These are phyloP conservation scores for Cynara cardunculus DNA, from an alignment of 129 eudicot genomes.

Conservation along the genomic window DNA sequence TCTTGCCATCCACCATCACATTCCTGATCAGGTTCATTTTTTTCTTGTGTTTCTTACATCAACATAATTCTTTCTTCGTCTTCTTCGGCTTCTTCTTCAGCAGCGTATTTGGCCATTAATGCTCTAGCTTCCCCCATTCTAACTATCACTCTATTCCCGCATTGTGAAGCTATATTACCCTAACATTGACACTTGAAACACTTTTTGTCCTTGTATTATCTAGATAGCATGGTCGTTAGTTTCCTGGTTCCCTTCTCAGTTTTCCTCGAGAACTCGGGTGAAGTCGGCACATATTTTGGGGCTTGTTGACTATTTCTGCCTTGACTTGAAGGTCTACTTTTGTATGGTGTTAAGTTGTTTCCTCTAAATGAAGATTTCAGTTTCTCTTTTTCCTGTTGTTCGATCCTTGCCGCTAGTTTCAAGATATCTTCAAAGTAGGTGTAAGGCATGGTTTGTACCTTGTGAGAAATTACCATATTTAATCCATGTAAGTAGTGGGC, in stretches of 20 bases:
- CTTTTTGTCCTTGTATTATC: background rate
- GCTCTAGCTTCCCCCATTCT: background rate
- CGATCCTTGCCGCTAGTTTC: background rate
- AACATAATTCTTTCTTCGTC: background rate
- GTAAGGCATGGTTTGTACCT: background rate
- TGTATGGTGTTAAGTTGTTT: background rate
- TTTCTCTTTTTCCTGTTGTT: background rate
- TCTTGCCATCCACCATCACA: background rate
- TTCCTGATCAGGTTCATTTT: background rate
- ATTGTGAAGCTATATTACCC: background rate
- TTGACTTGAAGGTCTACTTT: background rate
- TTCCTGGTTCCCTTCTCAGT: background rate
- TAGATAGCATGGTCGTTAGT: background rate
- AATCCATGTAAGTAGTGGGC: background rate
- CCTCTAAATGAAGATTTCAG: background rate
- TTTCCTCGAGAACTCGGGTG: background rate
- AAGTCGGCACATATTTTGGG: background rate
- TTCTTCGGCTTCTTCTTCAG: background rate
- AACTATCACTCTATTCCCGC: background rate
- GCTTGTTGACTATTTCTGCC: background rate
- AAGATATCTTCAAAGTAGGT: background rate
- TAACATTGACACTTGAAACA: background rate
- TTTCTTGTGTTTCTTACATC: background rate
- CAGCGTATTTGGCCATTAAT: constrained; percentile 7
- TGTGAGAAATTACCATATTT: background rate